Conservation (phyloP, 768 basidiomycete species). For the Tremella fuciformis region DNA sequence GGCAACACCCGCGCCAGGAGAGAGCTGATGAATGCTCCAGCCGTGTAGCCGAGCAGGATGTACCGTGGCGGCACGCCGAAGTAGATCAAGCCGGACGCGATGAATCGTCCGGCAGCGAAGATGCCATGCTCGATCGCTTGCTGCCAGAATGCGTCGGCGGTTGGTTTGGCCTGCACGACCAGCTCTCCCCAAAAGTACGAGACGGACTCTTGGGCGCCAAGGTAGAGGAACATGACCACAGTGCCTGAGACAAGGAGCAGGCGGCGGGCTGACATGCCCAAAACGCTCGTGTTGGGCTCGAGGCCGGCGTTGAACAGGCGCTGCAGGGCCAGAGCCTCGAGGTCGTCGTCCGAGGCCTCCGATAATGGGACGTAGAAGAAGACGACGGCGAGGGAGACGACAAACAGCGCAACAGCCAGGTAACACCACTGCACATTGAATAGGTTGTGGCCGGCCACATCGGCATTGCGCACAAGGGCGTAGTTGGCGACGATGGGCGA, state of each 20-base stretch:
- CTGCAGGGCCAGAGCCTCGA: conserved; percentile 31
- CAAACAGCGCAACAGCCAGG: conserved; percentile 47
- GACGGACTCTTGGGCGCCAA: conserved; percentile 43
- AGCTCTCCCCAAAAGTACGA: conserved; percentile 31
- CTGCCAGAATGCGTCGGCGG: conserved; percentile 23
- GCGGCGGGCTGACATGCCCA: conserved; percentile 19
- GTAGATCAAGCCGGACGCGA: conserved; percentile 35
- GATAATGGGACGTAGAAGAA: conserved; percentile 48
- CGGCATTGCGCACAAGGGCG: conserved; percentile 28
- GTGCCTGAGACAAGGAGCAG: conserved; percentile 26
- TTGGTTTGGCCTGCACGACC: conserved; percentile 18
- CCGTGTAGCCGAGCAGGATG: conserved; percentile 31
- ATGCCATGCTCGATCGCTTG: conserved; percentile 30
- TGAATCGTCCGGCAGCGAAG: conserved; percentile 41
- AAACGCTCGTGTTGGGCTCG: conserved; percentile 15
- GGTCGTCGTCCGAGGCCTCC: conserved; percentile 43
- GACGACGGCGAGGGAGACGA: conserved; percentile 41
- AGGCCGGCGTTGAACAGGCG: conserved; percentile 30
- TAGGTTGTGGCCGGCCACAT: conserved; percentile 22
- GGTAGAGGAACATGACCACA: conserved; percentile 36
- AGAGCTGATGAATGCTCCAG: conserved; percentile 34
- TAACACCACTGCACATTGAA: conserved; percentile 50
- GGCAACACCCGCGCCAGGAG: conserved; percentile 33
- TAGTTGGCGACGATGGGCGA: conserved; percentile 39
- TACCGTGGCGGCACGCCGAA: conserved; percentile 39